phyloP scores from a whole-genome alignment of 345 rosid species.

The Mallotus nudiflorus region DNA sequence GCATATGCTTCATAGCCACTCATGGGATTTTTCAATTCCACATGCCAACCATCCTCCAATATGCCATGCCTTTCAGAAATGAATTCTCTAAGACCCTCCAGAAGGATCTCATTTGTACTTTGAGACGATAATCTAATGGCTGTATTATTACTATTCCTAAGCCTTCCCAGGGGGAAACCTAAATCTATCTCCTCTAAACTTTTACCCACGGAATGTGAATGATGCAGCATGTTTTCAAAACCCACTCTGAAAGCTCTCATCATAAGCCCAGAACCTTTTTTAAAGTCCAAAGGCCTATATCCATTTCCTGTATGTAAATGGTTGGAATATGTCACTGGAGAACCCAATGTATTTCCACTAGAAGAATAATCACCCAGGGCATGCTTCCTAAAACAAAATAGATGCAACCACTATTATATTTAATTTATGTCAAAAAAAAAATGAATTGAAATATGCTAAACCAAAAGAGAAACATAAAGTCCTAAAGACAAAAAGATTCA shows the following conservation, averaged over 20 bases:
- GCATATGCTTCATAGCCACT: conserved; percentile 52
- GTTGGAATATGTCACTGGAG: conserved; percentile 50
- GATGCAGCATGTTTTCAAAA: conserved; percentile 48
- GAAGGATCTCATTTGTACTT: conserved; percentile 59
- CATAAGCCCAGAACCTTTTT: conserved; percentile 45
- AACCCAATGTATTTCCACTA: conserved; percentile 52
- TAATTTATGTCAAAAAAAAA: not conserved
- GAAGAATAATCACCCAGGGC: conserved; percentile 52
- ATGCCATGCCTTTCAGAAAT: conserved; percentile 79
- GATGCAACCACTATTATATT: conserved; percentile 36
- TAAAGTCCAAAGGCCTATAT: conserved; percentile 32
- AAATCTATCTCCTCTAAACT: conserved; percentile 42
- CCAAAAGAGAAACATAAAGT: not conserved
- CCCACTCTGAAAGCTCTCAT: conserved; percentile 38
- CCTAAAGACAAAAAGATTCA: not conserved
- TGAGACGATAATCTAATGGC: conserved; percentile 51
- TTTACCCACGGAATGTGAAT: conserved; percentile 33
- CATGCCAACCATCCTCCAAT: conserved; percentile 84
- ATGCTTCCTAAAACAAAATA: conserved; percentile 58
- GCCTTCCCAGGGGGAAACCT: conserved; percentile 50
- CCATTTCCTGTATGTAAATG: conserved; percentile 44
- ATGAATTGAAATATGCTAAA: conserved; percentile 13
- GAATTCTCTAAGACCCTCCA: conserved; percentile 77
- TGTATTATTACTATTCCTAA: conserved; percentile 45
- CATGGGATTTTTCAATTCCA: conserved; percentile 59